Evolutionary conservation across 495 filamentous ascomycete species (phyloP).

Genomic region (Penicillium maclennaniae): DNA sequence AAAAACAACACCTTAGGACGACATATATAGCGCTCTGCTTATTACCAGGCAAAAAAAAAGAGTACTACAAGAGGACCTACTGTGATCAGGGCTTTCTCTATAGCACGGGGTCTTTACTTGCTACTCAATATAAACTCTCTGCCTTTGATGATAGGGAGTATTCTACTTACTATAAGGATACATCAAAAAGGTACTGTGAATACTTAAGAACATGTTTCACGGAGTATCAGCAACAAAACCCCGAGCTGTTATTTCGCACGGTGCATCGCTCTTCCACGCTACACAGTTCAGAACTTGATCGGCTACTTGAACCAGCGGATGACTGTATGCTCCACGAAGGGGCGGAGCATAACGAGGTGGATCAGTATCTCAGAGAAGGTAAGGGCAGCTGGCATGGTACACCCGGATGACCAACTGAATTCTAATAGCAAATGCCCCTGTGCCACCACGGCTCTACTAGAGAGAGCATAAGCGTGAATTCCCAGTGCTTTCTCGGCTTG

Average conservation of each 20-base stretch:
- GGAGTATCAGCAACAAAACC: constrained; percentile 1
- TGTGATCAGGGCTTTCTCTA: constrained; percentile 6
- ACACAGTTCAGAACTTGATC: neutral
- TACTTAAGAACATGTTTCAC: constrained; percentile 2
- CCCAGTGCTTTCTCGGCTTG: neutral
- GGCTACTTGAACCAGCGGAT: neutral
- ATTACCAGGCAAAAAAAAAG: constrained; percentile 2
- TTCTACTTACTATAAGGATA: neutral
- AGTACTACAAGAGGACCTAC: constrained; percentile 5
- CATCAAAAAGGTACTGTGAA: constrained; percentile 5
- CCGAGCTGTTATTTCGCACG: neutral
- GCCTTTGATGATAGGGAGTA: constrained; percentile 1
- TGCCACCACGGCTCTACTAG: neutral
- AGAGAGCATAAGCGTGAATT: neutral
- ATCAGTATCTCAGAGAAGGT: neutral
- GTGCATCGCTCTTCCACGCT: neutral
- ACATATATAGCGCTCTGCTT: neutral
- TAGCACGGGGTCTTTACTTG: neutral
- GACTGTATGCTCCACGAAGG: neutral
- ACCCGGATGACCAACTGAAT: neutral
- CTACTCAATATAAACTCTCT: constrained; percentile 1
- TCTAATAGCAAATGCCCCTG: neutral
- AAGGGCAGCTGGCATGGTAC: neutral
- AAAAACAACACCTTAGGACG: too few relatives aligned
- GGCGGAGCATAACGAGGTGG: neutral